Evolutionary conservation across 2,329 filamentous ascomycete species (phyloP).

Genomic region (Tricladium varicosporioides): DNA sequence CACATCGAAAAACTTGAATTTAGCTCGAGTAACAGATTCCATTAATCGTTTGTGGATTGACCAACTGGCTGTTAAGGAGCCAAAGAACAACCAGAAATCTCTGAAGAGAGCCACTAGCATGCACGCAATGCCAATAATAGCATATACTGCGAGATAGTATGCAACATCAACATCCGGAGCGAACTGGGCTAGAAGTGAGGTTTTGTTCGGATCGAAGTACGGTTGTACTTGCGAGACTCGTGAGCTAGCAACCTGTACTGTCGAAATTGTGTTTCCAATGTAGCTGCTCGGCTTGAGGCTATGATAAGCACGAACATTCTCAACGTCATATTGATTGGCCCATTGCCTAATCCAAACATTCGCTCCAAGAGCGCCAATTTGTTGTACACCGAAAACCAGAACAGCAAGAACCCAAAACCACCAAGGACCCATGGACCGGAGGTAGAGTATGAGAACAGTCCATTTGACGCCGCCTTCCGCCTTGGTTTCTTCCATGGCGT

Average conservation of each 20-base stretch:
- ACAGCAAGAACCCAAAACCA: conserved; percentile 86
- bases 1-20: conserved; percentile 97
- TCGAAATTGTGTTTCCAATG: conserved; percentile 30
- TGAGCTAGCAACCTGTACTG: conserved; percentile 24
- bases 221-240: conserved; percentile 30
- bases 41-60: conserved; percentile 80
- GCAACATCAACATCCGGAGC: conserved; percentile 66
- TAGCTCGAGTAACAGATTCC: conserved; percentile 76
- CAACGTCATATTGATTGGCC: conserved; percentile 78
- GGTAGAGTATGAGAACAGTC: conserved; percentile 80
- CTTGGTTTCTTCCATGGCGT: conserved; percentile 71
- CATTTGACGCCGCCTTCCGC: conserved; percentile 85
- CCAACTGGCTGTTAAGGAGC: conserved; percentile 84
- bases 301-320: conserved; percentile 17
- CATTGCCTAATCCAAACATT: conserved; percentile 95
- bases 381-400: conserved; percentile 75
- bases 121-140: conserved; percentile 72
- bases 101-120: conserved; percentile 78
- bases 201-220: conserved; percentile 33
- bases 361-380: conserved; percentile 80
- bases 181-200: conserved; percentile 29
- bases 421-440: conserved; percentile 87
- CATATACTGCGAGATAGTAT: conserved; percentile 85
- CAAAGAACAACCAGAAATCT: conserved; percentile 88
- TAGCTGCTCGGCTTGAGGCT: conserved; percentile 23